These are phyloP conservation scores for Juglanconis oblonga DNA, from an alignment of 2,329 filamentous ascomycete species.

Conservation along the genomic window DNA sequence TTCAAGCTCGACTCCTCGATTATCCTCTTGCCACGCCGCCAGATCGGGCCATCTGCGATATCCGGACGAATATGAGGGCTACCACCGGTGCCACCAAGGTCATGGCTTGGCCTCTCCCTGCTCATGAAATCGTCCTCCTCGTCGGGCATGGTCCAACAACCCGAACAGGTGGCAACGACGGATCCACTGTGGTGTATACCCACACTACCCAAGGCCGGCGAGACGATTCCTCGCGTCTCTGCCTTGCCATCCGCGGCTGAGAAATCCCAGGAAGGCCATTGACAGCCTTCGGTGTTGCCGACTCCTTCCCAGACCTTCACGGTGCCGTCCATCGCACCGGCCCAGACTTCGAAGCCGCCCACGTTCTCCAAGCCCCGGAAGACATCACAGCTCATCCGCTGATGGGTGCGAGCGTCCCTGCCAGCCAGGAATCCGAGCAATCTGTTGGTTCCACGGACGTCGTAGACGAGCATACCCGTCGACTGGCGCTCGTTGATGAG, in stretches of 20 bases:
- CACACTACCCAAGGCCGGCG: conserved; percentile 43
- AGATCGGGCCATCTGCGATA: too few species aligned
- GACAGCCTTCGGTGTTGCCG: conserved; percentile 43
- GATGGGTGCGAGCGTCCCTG: conserved; percentile 50
- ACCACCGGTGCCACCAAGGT: too few species aligned
- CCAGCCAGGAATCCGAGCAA: conserved; percentile 54
- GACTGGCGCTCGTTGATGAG: conserved; percentile 60
- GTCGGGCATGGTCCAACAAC: conserved; percentile 43
- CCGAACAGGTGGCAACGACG: conserved; percentile 55
- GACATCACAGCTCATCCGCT: conserved; percentile 54
- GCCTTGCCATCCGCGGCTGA: conserved; percentile 30
- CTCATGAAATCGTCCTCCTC: conserved; percentile 14
- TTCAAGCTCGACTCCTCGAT: conserved; percentile 43
- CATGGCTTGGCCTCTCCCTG: not conserved
- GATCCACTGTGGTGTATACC: conserved; percentile 53
- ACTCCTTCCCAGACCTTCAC: conserved; percentile 60
- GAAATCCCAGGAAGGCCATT: conserved; percentile 49
- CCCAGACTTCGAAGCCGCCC: conserved; percentile 60
- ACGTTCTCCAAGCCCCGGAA: conserved; percentile 38
- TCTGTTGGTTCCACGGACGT: conserved; percentile 56
- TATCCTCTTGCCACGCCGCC: not conserved
- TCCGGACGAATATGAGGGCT: too few species aligned
- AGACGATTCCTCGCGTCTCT: conserved; percentile 22
- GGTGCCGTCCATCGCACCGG: conserved; percentile 51
- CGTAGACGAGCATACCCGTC: conserved; percentile 56